Conservation (phyloP, 495 filamentous ascomycete species). For the Halenospora varia region DNA sequence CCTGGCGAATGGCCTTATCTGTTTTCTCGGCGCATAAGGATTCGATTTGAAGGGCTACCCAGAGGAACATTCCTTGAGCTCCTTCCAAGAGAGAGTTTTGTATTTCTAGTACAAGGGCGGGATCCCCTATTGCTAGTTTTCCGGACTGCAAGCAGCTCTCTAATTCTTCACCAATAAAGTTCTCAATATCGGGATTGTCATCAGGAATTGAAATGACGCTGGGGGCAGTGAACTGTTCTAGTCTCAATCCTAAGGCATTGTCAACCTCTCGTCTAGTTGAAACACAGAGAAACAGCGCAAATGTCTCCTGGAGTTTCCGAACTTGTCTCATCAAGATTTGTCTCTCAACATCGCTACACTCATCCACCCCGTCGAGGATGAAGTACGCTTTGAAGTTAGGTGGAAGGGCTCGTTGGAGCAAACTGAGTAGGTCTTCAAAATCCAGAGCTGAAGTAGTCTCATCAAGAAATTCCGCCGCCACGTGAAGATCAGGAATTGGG, state of each 20-base stretch:
- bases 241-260: conserved; percentile 16
- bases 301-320: conserved; percentile 23
- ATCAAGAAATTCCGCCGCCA: conserved; percentile 21
- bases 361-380: conserved; percentile 36
- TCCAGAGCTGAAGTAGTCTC: conserved; percentile 15
- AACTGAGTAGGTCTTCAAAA: conserved; percentile 18
- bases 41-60: conserved; percentile 42
- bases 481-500: conserved; percentile 15
- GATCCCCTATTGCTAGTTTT: conserved; percentile 33
- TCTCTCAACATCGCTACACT: conserved; percentile 28
- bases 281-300: conserved; percentile 29
- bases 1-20: conserved; percentile 36
- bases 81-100: conserved; percentile 28
- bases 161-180: conserved; percentile 34
- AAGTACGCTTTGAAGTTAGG: conserved; percentile 25
- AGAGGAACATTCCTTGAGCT: conserved; percentile 42
- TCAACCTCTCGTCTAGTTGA: conserved; percentile 30
- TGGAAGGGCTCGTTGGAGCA: conserved; percentile 23
- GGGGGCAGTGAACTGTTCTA: conserved; percentile 16
- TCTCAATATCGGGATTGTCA: conserved; percentile 36
- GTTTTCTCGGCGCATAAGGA: conserved; percentile 34
- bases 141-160: conserved; percentile 27
- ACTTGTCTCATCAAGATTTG: conserved; percentile 24
- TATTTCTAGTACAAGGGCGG: conserved; percentile 34
- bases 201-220: conserved; percentile 29